Evolutionary conservation across 2,329 filamentous ascomycete species (phyloP).

Genomic region (Sporothrix pallida): DNA sequence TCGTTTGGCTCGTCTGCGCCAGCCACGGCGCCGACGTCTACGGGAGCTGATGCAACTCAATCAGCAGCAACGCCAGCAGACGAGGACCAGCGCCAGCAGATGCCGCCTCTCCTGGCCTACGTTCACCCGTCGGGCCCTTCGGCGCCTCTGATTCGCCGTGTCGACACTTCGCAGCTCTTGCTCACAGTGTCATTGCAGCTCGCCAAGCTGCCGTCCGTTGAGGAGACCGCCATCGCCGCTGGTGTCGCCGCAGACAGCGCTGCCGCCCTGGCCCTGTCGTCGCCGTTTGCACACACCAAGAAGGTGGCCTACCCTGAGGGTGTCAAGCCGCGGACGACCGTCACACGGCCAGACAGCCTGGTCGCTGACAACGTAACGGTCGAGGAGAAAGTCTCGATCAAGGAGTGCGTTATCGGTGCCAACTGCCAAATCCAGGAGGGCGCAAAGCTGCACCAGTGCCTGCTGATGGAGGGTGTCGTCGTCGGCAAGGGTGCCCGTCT

Average conservation of each 20-base stretch:
- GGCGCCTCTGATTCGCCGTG: slow-evolving; percentile 77
- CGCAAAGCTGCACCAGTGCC: slow-evolving; percentile 83
- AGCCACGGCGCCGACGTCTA: not conserved
- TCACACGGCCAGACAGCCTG: slow-evolving; percentile 80
- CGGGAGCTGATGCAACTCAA: not conserved
- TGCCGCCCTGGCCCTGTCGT: slow-evolving; percentile 61
- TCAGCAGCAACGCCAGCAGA: slow-evolving; percentile 32
- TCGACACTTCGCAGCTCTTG: slow-evolving; percentile 84
- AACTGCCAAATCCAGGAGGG: slow-evolving; percentile 86
- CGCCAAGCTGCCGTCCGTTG: slow-evolving; percentile 78
- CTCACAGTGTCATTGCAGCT: slow-evolving; percentile 82
- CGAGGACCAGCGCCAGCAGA: slow-evolving; percentile 41
- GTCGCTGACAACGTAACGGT: slow-evolving; percentile 89
- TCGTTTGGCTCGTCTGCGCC: not conserved
- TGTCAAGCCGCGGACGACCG: slow-evolving; percentile 78
- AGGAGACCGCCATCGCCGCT: slow-evolving; percentile 60
- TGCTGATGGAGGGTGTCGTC: slow-evolving; percentile 90
- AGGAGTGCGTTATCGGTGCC: slow-evolving; percentile 85
- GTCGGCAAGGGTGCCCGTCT: slow-evolving; percentile 84
- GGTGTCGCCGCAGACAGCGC: slow-evolving; percentile 82
- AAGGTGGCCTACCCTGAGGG: slow-evolving; percentile 86
- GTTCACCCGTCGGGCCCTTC: slow-evolving; percentile 67
- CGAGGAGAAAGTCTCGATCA: slow-evolving; percentile 88
- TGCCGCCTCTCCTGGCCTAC: slow-evolving; percentile 82
- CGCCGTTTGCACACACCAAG: slow-evolving; percentile 75